A percentile compares a stretch with the other conserved stretches of the same genome.
These are phyloP conservation scores for Plectosphaerella cucumerina DNA, from an alignment of 2,329 filamentous ascomycete genomes.

Conservation along the genomic window DNA sequence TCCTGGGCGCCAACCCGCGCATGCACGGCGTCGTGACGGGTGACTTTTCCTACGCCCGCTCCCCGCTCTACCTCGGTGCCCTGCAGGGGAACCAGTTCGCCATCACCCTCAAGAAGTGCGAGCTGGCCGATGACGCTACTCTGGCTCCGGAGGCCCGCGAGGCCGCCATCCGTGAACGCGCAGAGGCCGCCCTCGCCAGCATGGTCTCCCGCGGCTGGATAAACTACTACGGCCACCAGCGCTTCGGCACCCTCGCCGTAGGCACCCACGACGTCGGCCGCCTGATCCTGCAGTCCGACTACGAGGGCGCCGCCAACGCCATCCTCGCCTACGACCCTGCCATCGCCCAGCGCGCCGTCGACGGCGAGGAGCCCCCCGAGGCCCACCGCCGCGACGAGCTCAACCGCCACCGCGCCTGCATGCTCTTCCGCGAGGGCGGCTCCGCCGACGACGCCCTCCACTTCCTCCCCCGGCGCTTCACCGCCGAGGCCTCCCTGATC, in stretches of 20 bases:
- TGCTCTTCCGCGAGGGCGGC: constrained; percentile 61
- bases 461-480: constrained; percentile 74
- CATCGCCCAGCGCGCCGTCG: constrained; percentile 44
- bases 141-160: constrained; percentile 11
- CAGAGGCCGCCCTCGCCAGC: constrained; percentile 58
- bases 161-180: constrained; percentile 27
- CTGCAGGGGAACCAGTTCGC: constrained; percentile 87
- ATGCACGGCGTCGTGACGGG: constrained; percentile 64
- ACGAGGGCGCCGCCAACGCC: constrained; percentile 72
- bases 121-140: constrained; percentile 42
- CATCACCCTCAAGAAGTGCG: constrained; percentile 84
- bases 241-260: constrained; percentile 84
- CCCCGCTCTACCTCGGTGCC: constrained; percentile 76
- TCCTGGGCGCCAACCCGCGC: constrained; percentile 63
- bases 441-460: constrained; percentile 57
- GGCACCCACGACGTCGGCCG: constrained; percentile 83
- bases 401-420: constrained; percentile 72
- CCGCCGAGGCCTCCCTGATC: constrained; percentile 75
- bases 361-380: constrained; percentile 27
- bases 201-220: constrained; percentile 78
- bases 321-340: constrained; percentile 70
- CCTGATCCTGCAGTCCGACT: constrained; percentile 77
- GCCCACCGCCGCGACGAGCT: constrained; percentile 71
- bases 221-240: constrained; percentile 97
- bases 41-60: constrained; percentile 72